Base-by-base conservation (phyloP, 306 rosid species). In the Cicer yamashitae region DNA sequence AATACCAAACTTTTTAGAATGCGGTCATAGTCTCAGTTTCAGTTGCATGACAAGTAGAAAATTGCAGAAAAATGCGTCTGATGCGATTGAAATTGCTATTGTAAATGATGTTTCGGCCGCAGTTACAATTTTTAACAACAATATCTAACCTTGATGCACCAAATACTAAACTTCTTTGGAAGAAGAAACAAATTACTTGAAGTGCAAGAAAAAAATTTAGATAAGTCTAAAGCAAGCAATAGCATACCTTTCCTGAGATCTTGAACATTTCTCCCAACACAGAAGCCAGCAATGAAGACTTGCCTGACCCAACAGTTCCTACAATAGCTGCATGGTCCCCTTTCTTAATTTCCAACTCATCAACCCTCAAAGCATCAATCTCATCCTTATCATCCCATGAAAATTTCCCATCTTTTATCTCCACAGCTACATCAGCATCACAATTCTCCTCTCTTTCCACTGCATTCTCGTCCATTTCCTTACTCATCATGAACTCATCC, bases 251-350 rank as follows among this genome's bases (percentile, higher is more conserved):
- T 82, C 96, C 98, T 0, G 96, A 83, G 50, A 86, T 74, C 78
- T 87, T 93, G 76, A 86, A 88, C 98, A 93, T 93, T 84, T 93
- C 96, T 22, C 98, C 98, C 3, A 93, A 87, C 81, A 93, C 67
- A 47, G 98, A 85, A 17, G 93, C 87, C 59, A 93, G 45, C 34
- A 93, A 84, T 6, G 98, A 93, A 87, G 98, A 93, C 82, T 93
- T 93, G 22, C 98, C 98, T 10, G 94, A 83, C 9, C 98, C 98
- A 18, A 93, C 98, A 40, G 91, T 90, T 54, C 96, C 98, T 10
- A 93, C 96, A 76, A 93, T 73, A 37, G 96, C 94, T 2, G 94
- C 85, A 74, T 87, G 87, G 50, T 87, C 81, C 20, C 96, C 93
- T 84, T 82, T 85, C 30, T 82, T 83, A 52, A 93, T 84, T 6